Percentiles rank a stretch among this genome's conserved stretches.
Conservation (phyloP, 1,284 basidiomycete species). For the Boletellus dicymbophilus region DNA sequence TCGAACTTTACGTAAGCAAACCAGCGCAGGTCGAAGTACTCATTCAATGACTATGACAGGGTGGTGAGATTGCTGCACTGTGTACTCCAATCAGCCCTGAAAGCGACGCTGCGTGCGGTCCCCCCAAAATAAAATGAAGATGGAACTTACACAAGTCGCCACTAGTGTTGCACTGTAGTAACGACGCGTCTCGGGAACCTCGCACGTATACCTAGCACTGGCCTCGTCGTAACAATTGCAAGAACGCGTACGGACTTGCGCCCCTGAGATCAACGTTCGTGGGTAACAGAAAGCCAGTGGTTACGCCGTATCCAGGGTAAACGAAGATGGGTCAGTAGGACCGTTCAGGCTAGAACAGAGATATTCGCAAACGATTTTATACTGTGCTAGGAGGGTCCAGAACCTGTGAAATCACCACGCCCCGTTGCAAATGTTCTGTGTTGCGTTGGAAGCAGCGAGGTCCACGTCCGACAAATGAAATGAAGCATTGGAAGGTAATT, state of each 20-base stretch:
- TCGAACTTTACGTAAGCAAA: too few relatives aligned
- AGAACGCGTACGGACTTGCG: slow-evolving; percentile 6
- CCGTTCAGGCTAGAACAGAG: neutral
- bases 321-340: neutral
- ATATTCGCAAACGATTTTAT: slow-evolving; percentile 17
- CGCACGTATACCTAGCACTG: slow-evolving; percentile 15
- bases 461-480: neutral
- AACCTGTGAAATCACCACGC: too few relatives aligned
- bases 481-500: slow-evolving; percentile 10
- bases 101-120: too few relatives aligned
- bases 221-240: neutral
- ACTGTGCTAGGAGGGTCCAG: neutral
- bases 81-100: neutral
- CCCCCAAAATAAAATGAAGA: neutral
- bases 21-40: too few relatives aligned
- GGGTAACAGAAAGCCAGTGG: slow-evolving; percentile 13
- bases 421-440: too few relatives aligned
- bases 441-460: slow-evolving; percentile 3
- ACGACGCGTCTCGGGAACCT: slow-evolving; percentile 14
- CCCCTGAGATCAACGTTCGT: slow-evolving; percentile 9
- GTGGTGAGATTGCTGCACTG: slow-evolving; percentile 14
- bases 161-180: slow-evolving; percentile 12
- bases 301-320: slow-evolving; percentile 11
- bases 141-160: slow-evolving; percentile 19
- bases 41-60: too few relatives aligned